Evolutionary conservation across 768 basidiomycete species (phyloP), one percentile per base, ranked within the genome.

Genomic region (Saitozyma sp.): DNA sequence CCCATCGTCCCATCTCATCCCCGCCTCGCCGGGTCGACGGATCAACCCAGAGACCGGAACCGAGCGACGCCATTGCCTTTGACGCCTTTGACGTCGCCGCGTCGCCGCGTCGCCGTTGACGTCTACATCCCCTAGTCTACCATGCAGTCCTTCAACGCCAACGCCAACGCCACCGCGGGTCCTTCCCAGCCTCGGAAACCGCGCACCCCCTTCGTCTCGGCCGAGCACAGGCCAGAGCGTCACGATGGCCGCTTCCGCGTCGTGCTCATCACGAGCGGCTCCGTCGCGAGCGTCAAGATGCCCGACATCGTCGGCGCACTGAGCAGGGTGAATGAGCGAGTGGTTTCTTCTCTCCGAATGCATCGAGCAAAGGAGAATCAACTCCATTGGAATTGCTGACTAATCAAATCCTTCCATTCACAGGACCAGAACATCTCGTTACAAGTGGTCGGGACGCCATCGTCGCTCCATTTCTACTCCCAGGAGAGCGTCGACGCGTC

Each of bases 221-320:
- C 71, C 7, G 58, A 73, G 16, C 46, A 73, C 56, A 37, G 61
- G 40, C 74, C 74, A 9, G 43, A 49, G 17, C 16, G 29, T 41
- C 54, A 55, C 7, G 71, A 75, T 67, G 74, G 74, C 13, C 56
- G 63, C n/a, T 75, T 68, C 46, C 60, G 74, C 38, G 86, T 96
- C 50, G 79, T 97, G 5, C 83, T 98, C 45, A 87, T 97, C 63
- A 88, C 89, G 0, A 91, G 92, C 0, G 94, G 95, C n/a, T 93
- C 91, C 73, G 95, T 99, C 9, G 94, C 95, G 0, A 92, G 92
- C 56, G 86, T 98, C 75, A 98, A 97, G 74, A 88, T 88, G 1
- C 92, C 94, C 5, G 83, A 96, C 57, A 96, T 99, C 62, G 90
- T 91, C 17, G 78, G 83, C 38, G 89, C 88, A 66, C 83, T 98